Base-by-base conservation (phyloP, 805 yeast species). In the Kuraishia capsulata region DNA sequence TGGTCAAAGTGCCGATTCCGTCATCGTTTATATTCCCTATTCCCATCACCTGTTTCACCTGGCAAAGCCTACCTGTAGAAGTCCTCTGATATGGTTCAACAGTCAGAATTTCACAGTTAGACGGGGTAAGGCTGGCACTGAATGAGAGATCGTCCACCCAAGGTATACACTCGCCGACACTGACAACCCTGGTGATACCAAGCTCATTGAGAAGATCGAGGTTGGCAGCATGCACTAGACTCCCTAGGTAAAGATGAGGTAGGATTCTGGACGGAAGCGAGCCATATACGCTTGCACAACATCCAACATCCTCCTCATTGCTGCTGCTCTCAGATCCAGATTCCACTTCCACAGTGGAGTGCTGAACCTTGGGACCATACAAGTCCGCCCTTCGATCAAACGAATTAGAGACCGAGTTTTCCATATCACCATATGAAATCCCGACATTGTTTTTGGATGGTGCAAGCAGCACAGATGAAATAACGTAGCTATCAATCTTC, bases 161-260 rank as follows among this genome's bases (percentile, higher is more conserved):
- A 2, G 71, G 62, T 5, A 83, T 60, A 9, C 63, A 61, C 49
- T 90, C 97, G 2, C 97, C 97, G 8, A 90, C 96, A 2, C 92
- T 80, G 11, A 90, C 78, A 10, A 90, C 70, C 41, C 83, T 74
- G 14, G 68, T 71, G 41, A 90, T 86, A 0, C 85, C 87, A 10
- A 90, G 59, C 39, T 69, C 69, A 21, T 62, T 57, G 39, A 90
- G 62, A 45, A 90, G 57, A 2, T 76, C 72, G 4, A 81, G 68
- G 45, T 78, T 74, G 40, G 77, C 78, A 3, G 97, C 97, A 61
- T 90, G 96, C 35, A 61, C 72, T 39, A 88, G 62, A 3, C 92
- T 80, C 1, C 97, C 97, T 38, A 90, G 64, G 51, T 88, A 90
- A 43, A 90, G 57, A 56, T 89, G 89, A 1, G 90, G 84, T 38